Evolutionary conservation across 495 filamentous ascomycete genomes (phyloP).

Genomic region (Penicillium mononematosum): DNA sequence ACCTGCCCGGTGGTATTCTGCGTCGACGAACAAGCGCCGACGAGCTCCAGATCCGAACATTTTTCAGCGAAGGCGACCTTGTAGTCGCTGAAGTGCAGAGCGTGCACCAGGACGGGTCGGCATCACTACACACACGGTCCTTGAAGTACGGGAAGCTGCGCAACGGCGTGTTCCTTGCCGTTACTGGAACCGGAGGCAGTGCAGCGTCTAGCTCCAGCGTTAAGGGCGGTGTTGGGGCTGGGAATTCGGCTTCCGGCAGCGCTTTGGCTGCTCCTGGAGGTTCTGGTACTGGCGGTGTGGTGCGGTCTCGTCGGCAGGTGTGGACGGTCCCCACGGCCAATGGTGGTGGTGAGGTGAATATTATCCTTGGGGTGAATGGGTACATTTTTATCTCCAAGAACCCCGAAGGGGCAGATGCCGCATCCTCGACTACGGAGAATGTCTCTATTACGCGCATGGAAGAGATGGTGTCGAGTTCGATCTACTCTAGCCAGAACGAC

Average conservation of each 20-base stretch:
- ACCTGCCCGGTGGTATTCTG: slow-evolving; percentile 90
- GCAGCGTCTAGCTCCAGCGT: slow-evolving; percentile 41
- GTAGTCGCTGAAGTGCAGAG: slow-evolving; percentile 89
- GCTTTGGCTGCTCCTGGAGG: slow-evolving; percentile 18
- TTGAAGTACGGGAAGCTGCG: slow-evolving; percentile 92
- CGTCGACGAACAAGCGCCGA: slow-evolving; percentile 88
- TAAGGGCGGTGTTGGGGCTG: slow-evolving; percentile 34
- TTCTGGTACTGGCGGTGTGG: slow-evolving; percentile 60
- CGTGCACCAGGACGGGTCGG: slow-evolving; percentile 75
- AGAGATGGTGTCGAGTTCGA: slow-evolving; percentile 68
- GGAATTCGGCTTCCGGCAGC: slow-evolving; percentile 23
- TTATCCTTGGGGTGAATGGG: slow-evolving; percentile 91
- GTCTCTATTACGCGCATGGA: slow-evolving; percentile 77
- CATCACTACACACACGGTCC: slow-evolving; percentile 82
- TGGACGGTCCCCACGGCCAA: slow-evolving; percentile 70
- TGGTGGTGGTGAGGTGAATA: slow-evolving; percentile 75
- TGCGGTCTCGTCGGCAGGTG: slow-evolving; percentile 76
- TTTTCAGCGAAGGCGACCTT: slow-evolving; percentile 88
- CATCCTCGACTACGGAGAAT: slow-evolving; percentile 45
- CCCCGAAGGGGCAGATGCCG: slow-evolving; percentile 51
- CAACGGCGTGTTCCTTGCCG: slow-evolving; percentile 84
- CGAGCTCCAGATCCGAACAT: slow-evolving; percentile 90
- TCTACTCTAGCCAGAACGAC: slow-evolving; percentile 93
- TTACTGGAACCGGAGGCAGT: slow-evolving; percentile 75
- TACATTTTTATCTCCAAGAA: slow-evolving; percentile 93